Evolutionary conservation across 768 basidiomycete genomes (phyloP), one percentile per base, ranked within the genome.

Genomic region (Lactarius hengduanensis): DNA sequence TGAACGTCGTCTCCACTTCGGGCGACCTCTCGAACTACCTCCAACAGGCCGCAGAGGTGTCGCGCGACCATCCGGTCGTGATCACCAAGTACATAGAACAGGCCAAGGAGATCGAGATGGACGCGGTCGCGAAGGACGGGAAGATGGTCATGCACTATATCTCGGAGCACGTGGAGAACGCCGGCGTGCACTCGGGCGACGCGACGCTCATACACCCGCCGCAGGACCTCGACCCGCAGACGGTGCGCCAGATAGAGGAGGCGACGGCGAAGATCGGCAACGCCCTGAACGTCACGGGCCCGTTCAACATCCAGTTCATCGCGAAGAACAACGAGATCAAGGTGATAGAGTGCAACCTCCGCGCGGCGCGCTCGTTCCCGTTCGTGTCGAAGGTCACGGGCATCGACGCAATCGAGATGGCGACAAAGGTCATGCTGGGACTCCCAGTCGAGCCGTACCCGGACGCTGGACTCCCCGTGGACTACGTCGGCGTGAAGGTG

Each of bases 251-350:
- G 74, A 98, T 99, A 72, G 95, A 95, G 76, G 92, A 95, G 73
- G 97, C 97, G 8, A 98, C 96, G 1, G 89, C 88, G 50, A 99
- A 98, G 83, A 98, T 99, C 69, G 97, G 94, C 36, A 92, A 95
- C 65, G 96, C 97, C 16, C 86, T 99, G 65, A 97, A 98, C 75
- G 96, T 98, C 56, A 98, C 96, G 6, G 97, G 96, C 7, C 96
- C 96, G 1, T 98, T 91, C 86, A 99, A 99, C 76, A 99, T 99
- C 75, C 96, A 99, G 80, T 98, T 99, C 80, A 98, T 99, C 72
- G 96, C 96, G 59, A 99, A 99, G 85, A 92, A 99, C 80, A 98
- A 98, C 80, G 96, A 98, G 78, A 98, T 99, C 83, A 99, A 99
- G 83, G 96, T 99, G 72, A 99, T 99, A 76, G 96, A 99, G 77